Conservation (phyloP, 345 rosid genomes). For the Corchorus olitorius region DNA sequence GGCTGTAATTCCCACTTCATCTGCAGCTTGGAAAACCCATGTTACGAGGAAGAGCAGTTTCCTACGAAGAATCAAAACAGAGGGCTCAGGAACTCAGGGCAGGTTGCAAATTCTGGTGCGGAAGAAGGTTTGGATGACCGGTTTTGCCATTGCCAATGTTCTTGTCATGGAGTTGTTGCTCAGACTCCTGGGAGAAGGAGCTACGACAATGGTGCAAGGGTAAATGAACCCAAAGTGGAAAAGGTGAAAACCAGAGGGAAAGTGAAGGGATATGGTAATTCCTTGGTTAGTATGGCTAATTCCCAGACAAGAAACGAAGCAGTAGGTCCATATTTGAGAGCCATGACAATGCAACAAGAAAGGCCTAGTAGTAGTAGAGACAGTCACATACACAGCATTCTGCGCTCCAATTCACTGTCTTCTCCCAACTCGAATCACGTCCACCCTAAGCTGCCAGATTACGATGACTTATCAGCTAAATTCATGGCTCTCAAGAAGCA, state of each 20-base stretch:
- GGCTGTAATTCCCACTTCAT: constrained; percentile 1
- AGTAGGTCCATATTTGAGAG: constrained; percentile 40
- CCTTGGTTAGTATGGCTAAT: background rate
- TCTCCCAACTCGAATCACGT: constrained; percentile 52
- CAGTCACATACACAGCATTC: constrained; percentile 12
- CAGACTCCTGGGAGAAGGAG: constrained; percentile 28
- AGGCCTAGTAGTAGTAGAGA: constrained; percentile 32
- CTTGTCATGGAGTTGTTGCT: background rate
- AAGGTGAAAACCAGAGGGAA: constrained; percentile 1
- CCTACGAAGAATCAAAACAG: background rate
- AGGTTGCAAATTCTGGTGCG: background rate
- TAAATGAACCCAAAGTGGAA: constrained; percentile 21
- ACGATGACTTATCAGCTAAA: constrained; percentile 71
- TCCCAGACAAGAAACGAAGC: constrained; percentile 17
- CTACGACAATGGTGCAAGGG: constrained; percentile 25
- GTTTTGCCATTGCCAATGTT: constrained; percentile 8
- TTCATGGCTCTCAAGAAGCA: constrained; percentile 67
- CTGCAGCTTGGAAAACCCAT: constrained; percentile 37
- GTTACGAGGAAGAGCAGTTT: constrained; percentile 19
- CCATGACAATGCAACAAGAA: constrained; percentile 61
- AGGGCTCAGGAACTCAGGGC: constrained; percentile 2
- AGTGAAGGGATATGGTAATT: constrained; percentile 1
- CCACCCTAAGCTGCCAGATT: constrained; percentile 91
- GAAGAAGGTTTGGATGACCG: background rate
- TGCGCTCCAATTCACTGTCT: constrained; percentile 45